Conservation (phyloP, 2,329 filamentous ascomycete species). For the Chaetomiaceae sp. region DNA sequence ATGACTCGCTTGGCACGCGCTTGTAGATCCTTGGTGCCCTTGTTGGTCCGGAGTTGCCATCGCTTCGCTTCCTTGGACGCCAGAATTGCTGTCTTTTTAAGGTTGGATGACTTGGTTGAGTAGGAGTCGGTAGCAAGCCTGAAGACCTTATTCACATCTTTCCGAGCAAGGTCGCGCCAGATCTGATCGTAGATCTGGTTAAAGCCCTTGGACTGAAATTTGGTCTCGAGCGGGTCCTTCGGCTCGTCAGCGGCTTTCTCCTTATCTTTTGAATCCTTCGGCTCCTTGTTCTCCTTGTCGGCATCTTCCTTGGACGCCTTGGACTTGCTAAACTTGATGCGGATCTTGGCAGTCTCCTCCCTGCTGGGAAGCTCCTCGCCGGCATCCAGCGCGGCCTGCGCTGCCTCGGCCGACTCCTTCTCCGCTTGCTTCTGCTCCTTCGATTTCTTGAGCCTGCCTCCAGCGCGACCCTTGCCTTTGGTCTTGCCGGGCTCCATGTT, state of each 20-base stretch:
- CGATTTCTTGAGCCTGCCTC: slow-evolving; percentile 80
- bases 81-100: slow-evolving; percentile 94
- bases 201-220: slow-evolving; percentile 85
- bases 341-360: slow-evolving; percentile 57
- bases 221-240: slow-evolving; percentile 52
- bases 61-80: slow-evolving; percentile 95
- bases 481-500: slow-evolving; percentile 50
- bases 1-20: slow-evolving; percentile 96
- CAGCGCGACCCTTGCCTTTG: slow-evolving; percentile 52
- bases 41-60: slow-evolving; percentile 97
- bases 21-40: slow-evolving; percentile 96
- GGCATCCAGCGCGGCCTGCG: slow-evolving; percentile 76
- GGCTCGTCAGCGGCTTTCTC: slow-evolving; percentile 44
- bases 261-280: slow-evolving; percentile 40
- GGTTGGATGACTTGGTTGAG: slow-evolving; percentile 84
- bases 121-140: slow-evolving; percentile 84
- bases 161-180: slow-evolving; percentile 88
- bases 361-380: slow-evolving; percentile 64
- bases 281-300: slow-evolving; percentile 48
- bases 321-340: slow-evolving; percentile 58
- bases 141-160: slow-evolving; percentile 88
- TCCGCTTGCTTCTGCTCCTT: slow-evolving; percentile 81
- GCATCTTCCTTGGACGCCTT: slow-evolving; percentile 40
- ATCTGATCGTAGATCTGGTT: slow-evolving; percentile 98
- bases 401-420: slow-evolving; percentile 78